Percentiles rank a stretch among this genome's conserved stretches.
phyloP scores from a whole-genome alignment of 495 filamentous ascomycete species.

The Alectoria sarmentosa region DNA sequence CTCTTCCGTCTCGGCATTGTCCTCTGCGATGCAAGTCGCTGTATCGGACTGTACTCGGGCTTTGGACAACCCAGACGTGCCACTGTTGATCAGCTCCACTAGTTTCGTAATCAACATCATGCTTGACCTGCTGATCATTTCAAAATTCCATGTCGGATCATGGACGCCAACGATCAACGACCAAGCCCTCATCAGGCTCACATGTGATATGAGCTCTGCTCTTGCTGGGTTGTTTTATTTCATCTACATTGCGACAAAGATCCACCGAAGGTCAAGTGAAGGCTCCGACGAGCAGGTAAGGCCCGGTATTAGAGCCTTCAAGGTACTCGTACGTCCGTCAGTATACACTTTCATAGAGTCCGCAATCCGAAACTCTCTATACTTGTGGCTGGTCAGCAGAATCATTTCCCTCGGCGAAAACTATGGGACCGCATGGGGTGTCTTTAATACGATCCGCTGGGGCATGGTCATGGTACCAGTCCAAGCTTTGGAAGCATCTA shows the following conservation, averaged over 20 bases:
- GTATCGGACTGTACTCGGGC: constrained; percentile 56
- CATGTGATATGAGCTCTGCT: constrained; percentile 53
- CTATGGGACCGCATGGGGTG: constrained; percentile 68
- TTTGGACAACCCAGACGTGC: constrained; percentile 66
- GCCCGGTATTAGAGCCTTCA: constrained; percentile 40
- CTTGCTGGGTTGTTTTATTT: constrained; percentile 55
- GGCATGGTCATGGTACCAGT: constrained; percentile 72
- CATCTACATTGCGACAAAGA: constrained; percentile 35
- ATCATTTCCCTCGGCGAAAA: constrained; percentile 55
- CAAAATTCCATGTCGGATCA: constrained; percentile 54
- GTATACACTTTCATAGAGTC: constrained; percentile 56
- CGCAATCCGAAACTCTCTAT: constrained; percentile 59
- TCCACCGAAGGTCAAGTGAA: constrained; percentile 11
- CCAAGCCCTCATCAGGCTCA: constrained; percentile 57
- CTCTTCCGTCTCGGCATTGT: constrained; percentile 52
- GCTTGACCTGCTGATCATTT: constrained; percentile 63
- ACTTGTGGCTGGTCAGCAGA: constrained; percentile 62
- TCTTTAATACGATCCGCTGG: constrained; percentile 76
- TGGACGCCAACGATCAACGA: constrained; percentile 50
- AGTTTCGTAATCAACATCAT: constrained; percentile 63
- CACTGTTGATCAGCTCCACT: constrained; percentile 56
- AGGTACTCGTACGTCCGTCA: constrained; percentile 47
- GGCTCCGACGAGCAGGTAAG: constrained; percentile 20
- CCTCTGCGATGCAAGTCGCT: constrained; percentile 56
- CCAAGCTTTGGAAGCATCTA: constrained; percentile 56